Percentiles rank a stretch among this genome's conserved stretches.
Conservation (phyloP, 225 moss, liverwort and hornwort genomes). For the Polytrichum formosum region DNA sequence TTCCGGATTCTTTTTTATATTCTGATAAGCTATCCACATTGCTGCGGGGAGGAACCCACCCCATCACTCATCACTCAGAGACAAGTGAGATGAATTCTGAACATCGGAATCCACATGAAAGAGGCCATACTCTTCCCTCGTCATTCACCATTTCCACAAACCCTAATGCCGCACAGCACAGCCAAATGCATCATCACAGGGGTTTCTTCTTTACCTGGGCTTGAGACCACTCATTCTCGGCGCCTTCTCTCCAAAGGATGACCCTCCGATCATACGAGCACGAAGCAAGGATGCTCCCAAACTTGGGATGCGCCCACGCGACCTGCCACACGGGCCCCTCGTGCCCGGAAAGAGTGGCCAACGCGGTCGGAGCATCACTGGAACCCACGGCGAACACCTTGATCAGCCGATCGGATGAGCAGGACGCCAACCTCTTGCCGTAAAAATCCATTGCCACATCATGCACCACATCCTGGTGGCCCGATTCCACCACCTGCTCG, state of each 20-base stretch:
- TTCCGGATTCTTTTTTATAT: too few relatives aligned
- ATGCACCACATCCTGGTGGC: conserved; percentile 94
- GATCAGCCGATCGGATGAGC: conserved; percentile 80
- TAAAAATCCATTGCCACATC: conserved; percentile 87
- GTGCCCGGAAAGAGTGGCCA: conserved; percentile 60
- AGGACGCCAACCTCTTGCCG: conserved; percentile 74
- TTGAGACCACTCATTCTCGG: conserved; percentile 84
- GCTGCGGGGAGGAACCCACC: too few relatives aligned
- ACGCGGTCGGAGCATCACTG: conserved; percentile 36
- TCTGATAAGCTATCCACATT: too few relatives aligned
- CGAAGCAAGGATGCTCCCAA: conserved; percentile 73
- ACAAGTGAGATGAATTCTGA: too few relatives aligned
- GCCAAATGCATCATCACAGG: too few relatives aligned
- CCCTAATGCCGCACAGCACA: too few relatives aligned
- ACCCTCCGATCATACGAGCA: conserved; percentile 84
- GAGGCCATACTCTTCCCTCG: too few relatives aligned
- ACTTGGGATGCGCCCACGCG: conserved; percentile 89
- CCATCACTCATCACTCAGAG: too few relatives aligned
- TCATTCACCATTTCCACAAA: too few relatives aligned
- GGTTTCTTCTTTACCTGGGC: conserved; percentile 31
- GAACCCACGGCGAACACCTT: conserved; percentile 57
- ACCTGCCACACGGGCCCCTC: conserved; percentile 97
- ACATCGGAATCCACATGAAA: too few relatives aligned
- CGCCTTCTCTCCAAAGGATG: conserved; percentile 69
- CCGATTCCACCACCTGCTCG: conserved; percentile 72